phyloP scores from a whole-genome alignment of 1,139 yeast species.

The Kluyveromyces sp. region DNA sequence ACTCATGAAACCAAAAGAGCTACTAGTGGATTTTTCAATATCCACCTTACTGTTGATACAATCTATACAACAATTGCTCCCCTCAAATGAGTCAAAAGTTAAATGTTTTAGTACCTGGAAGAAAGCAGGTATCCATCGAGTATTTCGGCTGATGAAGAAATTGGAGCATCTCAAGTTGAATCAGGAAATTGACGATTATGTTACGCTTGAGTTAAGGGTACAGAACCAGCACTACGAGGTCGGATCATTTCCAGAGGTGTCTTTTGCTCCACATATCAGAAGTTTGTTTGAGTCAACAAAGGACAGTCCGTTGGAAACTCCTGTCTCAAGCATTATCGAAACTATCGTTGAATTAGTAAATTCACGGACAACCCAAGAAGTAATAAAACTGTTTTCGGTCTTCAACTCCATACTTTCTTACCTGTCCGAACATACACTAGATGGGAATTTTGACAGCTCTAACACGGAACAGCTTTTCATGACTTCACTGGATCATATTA shows the following conservation, averaged over 20 bases:
- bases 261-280: conserved; percentile 19
- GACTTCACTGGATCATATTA: conserved; percentile 64
- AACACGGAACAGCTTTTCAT: conserved; percentile 60
- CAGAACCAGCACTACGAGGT: conserved; percentile 33
- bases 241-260: conserved; percentile 4
- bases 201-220: conserved; percentile 46
- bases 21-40: conserved; percentile 16
- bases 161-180: conserved; percentile 50
- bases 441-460: conserved; percentile 35
- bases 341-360: conserved; percentile 18
- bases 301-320: conserved; percentile 23
- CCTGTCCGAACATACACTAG: conserved; percentile 45
- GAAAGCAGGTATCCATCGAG: conserved; percentile 16
- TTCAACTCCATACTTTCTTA: conserved; percentile 67
- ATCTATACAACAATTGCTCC: conserved; percentile 23
- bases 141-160: conserved; percentile 25
- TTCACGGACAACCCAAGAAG: conserved; percentile 28
- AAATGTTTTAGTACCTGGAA: conserved; percentile 15
- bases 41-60: conserved; percentile 22
- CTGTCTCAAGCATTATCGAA: conserved; percentile 19
- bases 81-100: conserved; percentile 16
- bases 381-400: conserved; percentile 34
- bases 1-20: conserved; percentile 13
- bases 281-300: conserved; percentile 18
- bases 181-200: conserved; percentile 53